Base-by-base conservation (phyloP, 768 basidiomycete species). In the Rhodotorula graminis region DNA sequence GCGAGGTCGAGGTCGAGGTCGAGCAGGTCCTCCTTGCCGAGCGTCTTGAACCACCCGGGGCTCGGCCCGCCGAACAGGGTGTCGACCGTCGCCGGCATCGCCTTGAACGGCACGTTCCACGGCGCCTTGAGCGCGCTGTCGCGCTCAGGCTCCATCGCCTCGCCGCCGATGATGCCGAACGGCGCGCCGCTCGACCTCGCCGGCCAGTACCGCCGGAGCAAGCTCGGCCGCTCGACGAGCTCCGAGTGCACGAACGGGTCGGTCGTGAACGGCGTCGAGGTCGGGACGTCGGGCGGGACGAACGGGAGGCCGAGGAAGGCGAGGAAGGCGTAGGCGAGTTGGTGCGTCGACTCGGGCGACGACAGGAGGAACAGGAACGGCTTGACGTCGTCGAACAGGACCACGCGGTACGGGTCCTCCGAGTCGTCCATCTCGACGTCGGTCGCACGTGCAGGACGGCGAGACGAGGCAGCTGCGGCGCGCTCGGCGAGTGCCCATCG, bases 311-410 rank as follows among this genome's bases (percentile, higher is more conserved):
- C 81, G 42, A 83, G 76, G 74, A 82, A 82, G 31, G 78, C 77
- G 64, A 84, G 77, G 66, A 80, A 80, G 9, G 81, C 78, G 74
- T 82, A 82, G 37, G 81, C 70, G 59, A 82, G 78, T 57, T 82
- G 81, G 2, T 78, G 73, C 27, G 80, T 75, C 25, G 78, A 78
- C 53, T 79, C 77, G 23, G 77, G 70, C 9, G 71, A 72, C 4
- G 76, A 67, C n/a, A 82, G 73, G 25, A 78, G 62, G 72, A 82
- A 79, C 44, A 84, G 79, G 57, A 83, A 80, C 7, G 79, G 65
- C 10, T 70, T 65, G 37, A 84, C 75, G 67, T 84, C 83, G 66
- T 69, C 62, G 65, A 81, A 83, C n/a, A 84, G 77, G n/a, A 83
- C 74, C 33, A 78, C 70, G 16, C 80, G 74, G 71, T 78, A 82